Percentiles rank a stretch among this genome's conserved stretches.
phyloP scores from a whole-genome alignment of 1,284 basidiomycete species.

The Moesziomyces sp. region DNA sequence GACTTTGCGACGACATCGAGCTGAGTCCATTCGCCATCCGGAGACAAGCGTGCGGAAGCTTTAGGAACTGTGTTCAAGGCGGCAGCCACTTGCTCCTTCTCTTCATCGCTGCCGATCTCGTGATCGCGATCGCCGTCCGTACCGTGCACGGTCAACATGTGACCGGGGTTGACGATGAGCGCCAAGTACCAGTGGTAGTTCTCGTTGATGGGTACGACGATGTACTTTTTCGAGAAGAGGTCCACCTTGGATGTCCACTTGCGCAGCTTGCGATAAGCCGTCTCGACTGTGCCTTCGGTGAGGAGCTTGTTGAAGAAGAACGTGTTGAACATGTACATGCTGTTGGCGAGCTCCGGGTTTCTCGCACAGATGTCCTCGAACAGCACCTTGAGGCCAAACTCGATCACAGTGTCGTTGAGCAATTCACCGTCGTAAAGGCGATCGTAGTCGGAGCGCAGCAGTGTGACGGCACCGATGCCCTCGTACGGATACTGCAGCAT shows the following conservation, averaged over 20 bases:
- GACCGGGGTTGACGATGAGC: slow-evolving; percentile 83
- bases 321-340: slow-evolving; percentile 91
- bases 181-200: slow-evolving; percentile 97
- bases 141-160: slow-evolving; percentile 3
- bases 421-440: slow-evolving; percentile 57
- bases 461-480: slow-evolving; percentile 49
- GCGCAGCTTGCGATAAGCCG: slow-evolving; percentile 83
- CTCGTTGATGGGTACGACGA: slow-evolving; percentile 97
- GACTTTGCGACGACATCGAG: neutral
- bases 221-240: slow-evolving; percentile 88
- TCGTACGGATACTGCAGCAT: slow-evolving; percentile 53
- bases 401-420: slow-evolving; percentile 93
- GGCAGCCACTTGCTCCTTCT: slow-evolving; percentile 21
- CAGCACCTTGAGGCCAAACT: slow-evolving; percentile 88
- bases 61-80: neutral
- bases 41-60: neutral
- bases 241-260: slow-evolving; percentile 93
- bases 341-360: slow-evolving; percentile 75
- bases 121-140: slow-evolving; percentile 5
- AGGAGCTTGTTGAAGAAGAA: slow-evolving; percentile 98
- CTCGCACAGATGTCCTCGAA: slow-evolving; percentile 53
- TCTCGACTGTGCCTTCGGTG: slow-evolving; percentile 68
- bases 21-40: neutral
- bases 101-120: slow-evolving; percentile 18
- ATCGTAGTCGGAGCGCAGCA: slow-evolving; percentile 48